Evolutionary conservation across 2,329 filamentous ascomycete species (phyloP), one percentile per base, ranked within the genome.

Genomic region (Exophiala bonariae): DNA sequence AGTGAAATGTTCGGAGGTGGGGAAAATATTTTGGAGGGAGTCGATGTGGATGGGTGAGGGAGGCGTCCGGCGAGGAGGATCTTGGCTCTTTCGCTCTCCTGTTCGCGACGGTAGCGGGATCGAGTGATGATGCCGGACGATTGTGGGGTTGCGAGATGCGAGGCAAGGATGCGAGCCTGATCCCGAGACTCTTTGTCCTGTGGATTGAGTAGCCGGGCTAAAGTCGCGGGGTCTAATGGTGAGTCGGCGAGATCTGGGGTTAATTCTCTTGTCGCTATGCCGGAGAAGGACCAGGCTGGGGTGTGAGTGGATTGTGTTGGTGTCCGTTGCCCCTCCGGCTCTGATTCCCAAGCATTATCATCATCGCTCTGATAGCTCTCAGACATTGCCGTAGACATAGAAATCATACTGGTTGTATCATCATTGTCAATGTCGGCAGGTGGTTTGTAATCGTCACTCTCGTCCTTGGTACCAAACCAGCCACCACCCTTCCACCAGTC

Each of bases 161-260:
- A 85, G 4, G 92, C 85, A 2, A 97, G 78, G 1, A 90, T 79
- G 43, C 82, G 80, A 1, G 93, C 91, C 68, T 96, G 87, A 42
- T 90, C 83, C 31, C 83, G 82, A 54, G 95, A 87, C 51, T 91
- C 87, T 0, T 81, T 77, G 23, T 80, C 89, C 50, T 79, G 81
- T 1, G 93, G 93, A 57, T 95, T 83, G 6, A 99, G 80, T 0
- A 97, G 81, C 18, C 85, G 80, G 2, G 90, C 88, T 11, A 99
- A 78, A 47, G 88, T 84, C 9, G 75, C 65, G 47, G 85, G 74
- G 44, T 83, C 81, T 50, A 95, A 73, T 3, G 83, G 76, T 19
- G 75, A 76, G 59, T 89, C 86, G 19, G 86, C 82, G 9, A 55
- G 41, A 19, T 39, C 35, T 0, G 83, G 41, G 58, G 44, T 61